Evolutionary conservation across 306 rosid genomes (phyloP), one percentile per base, ranked within the genome.

Genomic region (Cucumis cinereus): DNA sequence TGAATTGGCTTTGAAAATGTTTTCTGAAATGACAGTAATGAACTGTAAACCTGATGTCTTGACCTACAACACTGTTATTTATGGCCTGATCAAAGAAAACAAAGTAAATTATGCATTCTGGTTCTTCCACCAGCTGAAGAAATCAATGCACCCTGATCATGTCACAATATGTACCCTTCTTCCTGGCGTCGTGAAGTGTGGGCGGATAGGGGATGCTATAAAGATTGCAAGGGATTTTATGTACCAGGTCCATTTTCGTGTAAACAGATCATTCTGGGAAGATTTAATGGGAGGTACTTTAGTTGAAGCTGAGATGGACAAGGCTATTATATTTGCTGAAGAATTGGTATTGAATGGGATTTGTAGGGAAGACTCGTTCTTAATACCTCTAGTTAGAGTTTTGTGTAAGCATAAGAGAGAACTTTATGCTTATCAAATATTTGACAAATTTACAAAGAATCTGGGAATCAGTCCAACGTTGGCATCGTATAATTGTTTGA

Each of bases 81-180:
- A 91, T 79, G 97, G 98, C 24, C 81, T 94, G 77, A 81, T 87
- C 68, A 85, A 81, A 81, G 97, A 88, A 75, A 88, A 84, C 54
- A 87, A 89, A 81, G 85, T 56, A 72, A 71, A 64, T 69, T 83
- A 90, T 82, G 98, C 97, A 20, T 87, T 94, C 72, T 94, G 96
- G 98, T 86, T 94, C 85, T 94, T 85, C 79, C 93, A 90, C 89
- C 98, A 91, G 82, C 87, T 94, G 98, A 94, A 85, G 91, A 94
- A 94, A 85, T 85, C 79, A 67, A 78, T 94, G 69, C 80, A 82
- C 81, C 96, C 98, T 72, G 98, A 94, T 79, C 89, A 68, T 70
- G 92, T 94, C 81, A 90, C 98, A 63, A 19, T 94, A 78, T 91
- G 83, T 88, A 94, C 96, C 70, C 89, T 94, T 82, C 90, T 94